Percentiles rank a stretch among this genome's conserved stretches.
These are phyloP conservation scores for Moesziomyces sp. DNA, from an alignment of 1,284 basidiomycete species.

Conservation along the genomic window DNA sequence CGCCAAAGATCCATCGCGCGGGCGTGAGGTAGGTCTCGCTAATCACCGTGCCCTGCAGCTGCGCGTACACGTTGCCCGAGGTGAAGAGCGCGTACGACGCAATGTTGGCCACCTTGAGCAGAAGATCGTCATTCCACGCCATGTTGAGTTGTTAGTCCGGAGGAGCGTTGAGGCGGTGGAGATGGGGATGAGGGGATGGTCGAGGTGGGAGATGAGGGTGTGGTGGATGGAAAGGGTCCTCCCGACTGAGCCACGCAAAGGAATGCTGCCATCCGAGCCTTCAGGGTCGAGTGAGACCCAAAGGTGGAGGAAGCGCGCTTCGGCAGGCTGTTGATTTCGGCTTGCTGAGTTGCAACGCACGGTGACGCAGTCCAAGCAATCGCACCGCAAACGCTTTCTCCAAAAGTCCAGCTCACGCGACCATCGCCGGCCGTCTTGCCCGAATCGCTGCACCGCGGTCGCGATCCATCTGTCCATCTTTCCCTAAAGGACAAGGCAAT, in stretches of 20 bases:
- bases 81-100: constrained; percentile 82
- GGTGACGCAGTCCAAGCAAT: constrained; percentile 27
- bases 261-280: background rate
- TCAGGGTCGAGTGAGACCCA: background rate
- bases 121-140: constrained; percentile 53
- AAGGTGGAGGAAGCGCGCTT: background rate
- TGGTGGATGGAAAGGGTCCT: no score
- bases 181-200: background rate
- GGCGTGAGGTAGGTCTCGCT: constrained; percentile 88
- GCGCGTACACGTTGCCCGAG: constrained; percentile 87
- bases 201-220: background rate
- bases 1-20: constrained; percentile 84
- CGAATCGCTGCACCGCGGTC: no score
- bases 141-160: constrained; percentile 7
- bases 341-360: constrained; percentile 9
- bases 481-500: no score
- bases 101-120: constrained; percentile 77
- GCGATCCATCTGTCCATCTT: no score
- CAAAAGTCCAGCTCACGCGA: background rate
- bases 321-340: background rate
- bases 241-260: background rate
- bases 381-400: no score
- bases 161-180: background rate
- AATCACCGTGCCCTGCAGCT: constrained; percentile 70
- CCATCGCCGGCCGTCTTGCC: background rate